These are phyloP conservation scores for Draba incana DNA, from an alignment of 345 rosid species.

Conservation along the genomic window DNA sequence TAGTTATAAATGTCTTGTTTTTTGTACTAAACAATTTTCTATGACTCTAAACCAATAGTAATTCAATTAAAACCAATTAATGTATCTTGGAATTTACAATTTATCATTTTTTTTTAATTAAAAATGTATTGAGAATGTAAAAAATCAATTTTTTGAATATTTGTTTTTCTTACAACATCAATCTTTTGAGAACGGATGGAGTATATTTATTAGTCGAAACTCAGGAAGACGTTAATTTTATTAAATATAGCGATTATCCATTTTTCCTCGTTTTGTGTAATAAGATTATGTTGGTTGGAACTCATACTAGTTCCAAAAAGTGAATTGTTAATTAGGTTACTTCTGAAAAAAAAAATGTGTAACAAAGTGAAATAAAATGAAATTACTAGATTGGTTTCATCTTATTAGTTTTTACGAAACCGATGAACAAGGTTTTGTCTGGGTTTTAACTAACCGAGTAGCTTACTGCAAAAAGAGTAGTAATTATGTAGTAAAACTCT, in stretches of 20 bases:
- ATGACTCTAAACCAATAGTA: too few relatives aligned
- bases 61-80: too few relatives aligned
- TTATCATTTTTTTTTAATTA: too few relatives aligned
- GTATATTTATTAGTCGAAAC: conserved; percentile 2
- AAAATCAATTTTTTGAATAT: too few relatives aligned
- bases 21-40: too few relatives aligned
- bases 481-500: neutral
- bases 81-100: too few relatives aligned
- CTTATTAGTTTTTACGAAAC: neutral
- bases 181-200: too few relatives aligned
- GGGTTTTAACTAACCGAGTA: neutral
- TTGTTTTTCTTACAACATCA: too few relatives aligned
- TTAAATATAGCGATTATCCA: neutral
- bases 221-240: neutral
- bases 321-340: neutral
- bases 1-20: too few relatives aligned
- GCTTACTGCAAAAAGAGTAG: conserved; percentile 16
- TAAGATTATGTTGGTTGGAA: neutral
- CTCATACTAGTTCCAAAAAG: neutral
- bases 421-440: conserved; percentile 21
- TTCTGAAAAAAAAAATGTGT: conserved; percentile 6
- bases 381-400: neutral
- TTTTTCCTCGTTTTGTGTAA: neutral
- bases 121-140: too few relatives aligned
- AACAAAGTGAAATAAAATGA: conserved; percentile 6